Evolutionary conservation across 176 grass and related monocot genomes (phyloP), one percentile per base, ranked within the genome.

Genomic region (Ananas comosus): DNA sequence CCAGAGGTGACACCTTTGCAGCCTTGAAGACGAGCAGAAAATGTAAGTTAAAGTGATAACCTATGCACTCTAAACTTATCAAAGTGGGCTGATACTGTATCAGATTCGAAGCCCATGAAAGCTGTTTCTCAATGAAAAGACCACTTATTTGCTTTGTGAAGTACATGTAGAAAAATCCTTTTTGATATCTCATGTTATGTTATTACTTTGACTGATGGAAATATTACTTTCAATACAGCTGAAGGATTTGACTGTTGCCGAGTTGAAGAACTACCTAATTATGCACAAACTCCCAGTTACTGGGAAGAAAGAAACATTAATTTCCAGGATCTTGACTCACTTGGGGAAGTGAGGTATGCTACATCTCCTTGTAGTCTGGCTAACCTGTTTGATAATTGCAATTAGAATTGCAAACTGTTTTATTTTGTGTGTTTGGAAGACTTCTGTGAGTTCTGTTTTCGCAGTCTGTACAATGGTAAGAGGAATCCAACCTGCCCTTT

Each of bases 291-390:
- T 97, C 48, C 77, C 89, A 8, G 64, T 97, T 69, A 77, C 82
- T 69, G 89, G 89, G 12, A 97, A 97, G 68, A 97, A 97, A 83
- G 89, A 97, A 18, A 84, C 68, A 70, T 74, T 97, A 53, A 72
- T 90, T 21, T 83, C 69, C 63, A 88, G 89, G 78, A 97, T 97
- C 71, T 73, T 97, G 79, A 88, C 84, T 77, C 94, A 90, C 66
- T 63, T 90, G 64, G 94, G 94, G 19, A 97, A 90, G 79, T 93
- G 80, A 90, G 13, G 42, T 49, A 12, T 22, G 7, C 16, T 13
- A 47, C 17, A 47, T 71, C 18, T n/a, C 18, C 19, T 49, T 14
- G 4, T 11, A 13, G 9, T 18, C 10, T 17, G 23, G 48, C 22
- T 23, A 50, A 71, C 51, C 56, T 9, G 56, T 61, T 18, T 19